Percentiles rank a stretch among this genome's conserved stretches.
Evolutionary conservation across 2,329 filamentous ascomycete species (phyloP).

Genomic region (Diplodia mutila): DNA sequence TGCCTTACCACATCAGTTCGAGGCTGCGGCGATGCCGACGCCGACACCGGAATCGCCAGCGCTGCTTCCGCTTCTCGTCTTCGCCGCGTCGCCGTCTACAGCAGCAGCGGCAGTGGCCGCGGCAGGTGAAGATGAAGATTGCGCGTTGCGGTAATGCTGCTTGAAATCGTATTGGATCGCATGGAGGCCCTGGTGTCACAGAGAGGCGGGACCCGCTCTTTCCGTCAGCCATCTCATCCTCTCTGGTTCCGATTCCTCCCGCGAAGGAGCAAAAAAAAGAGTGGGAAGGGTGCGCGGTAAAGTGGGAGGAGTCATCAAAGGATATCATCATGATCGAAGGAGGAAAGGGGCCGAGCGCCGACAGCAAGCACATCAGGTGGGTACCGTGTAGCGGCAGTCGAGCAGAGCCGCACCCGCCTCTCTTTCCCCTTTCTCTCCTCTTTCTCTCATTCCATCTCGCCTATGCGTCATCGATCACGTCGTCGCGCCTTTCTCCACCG

Average conservation of each 20-base stretch:
- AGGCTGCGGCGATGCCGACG: neutral
- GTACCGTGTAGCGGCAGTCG: neutral
- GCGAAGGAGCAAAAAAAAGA: neutral
- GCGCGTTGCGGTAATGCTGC: conserved; percentile 35
- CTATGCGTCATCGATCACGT: neutral
- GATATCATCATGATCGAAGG: neutral
- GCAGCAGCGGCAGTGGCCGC: too few species aligned
- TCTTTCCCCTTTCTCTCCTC: neutral
- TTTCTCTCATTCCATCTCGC: neutral
- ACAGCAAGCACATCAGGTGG: neutral
- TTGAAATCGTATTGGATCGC: conserved; percentile 41
- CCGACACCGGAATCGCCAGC: neutral
- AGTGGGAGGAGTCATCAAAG: neutral
- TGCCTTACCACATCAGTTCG: neutral
- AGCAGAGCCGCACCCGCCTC: neutral
- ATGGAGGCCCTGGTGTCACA: conserved; percentile 31
- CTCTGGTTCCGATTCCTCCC: neutral
- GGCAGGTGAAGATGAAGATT: neutral
- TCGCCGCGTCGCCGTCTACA: neutral
- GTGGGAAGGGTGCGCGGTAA: neutral
- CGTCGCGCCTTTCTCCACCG: neutral
- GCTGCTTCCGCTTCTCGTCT: neutral
- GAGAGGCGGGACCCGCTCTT: neutral
- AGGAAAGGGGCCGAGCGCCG: neutral
- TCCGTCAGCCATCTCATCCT: neutral